These are phyloP conservation scores for Pseudogymnoascus sp. DNA, from an alignment of 2,329 filamentous ascomycete genomes.

Conservation along the genomic window DNA sequence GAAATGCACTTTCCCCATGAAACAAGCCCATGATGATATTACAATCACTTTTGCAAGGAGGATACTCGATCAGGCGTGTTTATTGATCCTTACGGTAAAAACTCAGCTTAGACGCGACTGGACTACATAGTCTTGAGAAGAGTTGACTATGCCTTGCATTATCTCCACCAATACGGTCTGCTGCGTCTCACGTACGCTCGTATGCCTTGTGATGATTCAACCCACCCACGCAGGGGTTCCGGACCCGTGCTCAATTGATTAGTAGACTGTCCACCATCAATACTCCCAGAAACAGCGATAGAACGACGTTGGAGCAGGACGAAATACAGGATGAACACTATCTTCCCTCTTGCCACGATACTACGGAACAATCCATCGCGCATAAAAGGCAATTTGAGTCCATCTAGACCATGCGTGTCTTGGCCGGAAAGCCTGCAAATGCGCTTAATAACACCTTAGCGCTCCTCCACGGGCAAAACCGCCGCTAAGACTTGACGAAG, in stretches of 20 bases:
- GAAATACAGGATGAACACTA: neutral
- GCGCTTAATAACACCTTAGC: constrained; percentile 5
- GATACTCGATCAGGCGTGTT: neutral
- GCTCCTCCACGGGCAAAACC: neutral
- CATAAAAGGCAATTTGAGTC: neutral
- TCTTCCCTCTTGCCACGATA: no score
- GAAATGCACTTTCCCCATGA: neutral
- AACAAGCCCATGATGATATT: neutral
- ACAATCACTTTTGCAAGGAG: no score
- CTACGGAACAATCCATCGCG: neutral
- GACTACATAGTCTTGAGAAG: neutral
- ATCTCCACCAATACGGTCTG: neutral
- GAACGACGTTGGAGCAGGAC: neutral
- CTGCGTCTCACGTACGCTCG: neutral
- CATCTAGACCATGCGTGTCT: neutral
- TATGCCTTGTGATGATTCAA: neutral
- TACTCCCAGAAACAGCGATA: neutral
- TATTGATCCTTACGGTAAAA: neutral
- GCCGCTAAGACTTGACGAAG: neutral
- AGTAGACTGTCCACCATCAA: neutral
- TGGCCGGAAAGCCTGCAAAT: neutral
- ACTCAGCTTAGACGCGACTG: no score
- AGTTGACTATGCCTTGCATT: neutral
- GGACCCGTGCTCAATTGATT: neutral
- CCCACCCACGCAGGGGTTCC: neutral